Evolutionary conservation across 1,284 basidiomycete species (phyloP), one percentile per base, ranked within the genome.

Genomic region (Leccinum griseonigrum): DNA sequence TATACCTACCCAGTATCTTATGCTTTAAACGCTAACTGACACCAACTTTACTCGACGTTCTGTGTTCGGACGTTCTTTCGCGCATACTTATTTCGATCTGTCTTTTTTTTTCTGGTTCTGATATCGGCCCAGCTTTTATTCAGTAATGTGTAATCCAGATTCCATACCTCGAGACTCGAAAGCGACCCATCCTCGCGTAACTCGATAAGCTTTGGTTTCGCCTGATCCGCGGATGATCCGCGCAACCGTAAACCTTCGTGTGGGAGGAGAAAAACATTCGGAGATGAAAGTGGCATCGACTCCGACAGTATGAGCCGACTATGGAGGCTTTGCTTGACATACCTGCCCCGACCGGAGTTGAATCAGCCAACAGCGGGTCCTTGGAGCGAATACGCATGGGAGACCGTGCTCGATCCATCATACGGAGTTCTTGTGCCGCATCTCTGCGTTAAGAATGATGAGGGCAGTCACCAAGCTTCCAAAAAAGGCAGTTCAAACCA

Each of bases 1-100:
- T 68, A 75, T 71, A 70, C 64, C n/a, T 69, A 76, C 62, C 61
- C 54, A 29, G 28, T 65, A 66, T 68, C 43, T 76, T 75, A 76
- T 75, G 66, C 53, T 54, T 69, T 72, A 75, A 73, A 71, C 55
- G 61, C 64, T 71, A 75, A 72, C 66, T 58, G 63, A 66, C 58
- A 61, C 52, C 51, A 55, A 52, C 32, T 72, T 64, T 66, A 74
- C 64, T 57, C 51, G 60, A 58, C 43, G 58, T 46, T 59, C 54
- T 60, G 62, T 52, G 16, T 59, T 62, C 57, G 43, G 36, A 13
- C 31, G 50, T 61, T 63, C 40, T 58, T 38, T 58, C 54, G 58
- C 51, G 58, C 51, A 52, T 54, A 38, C 59, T 54, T 50, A 38
- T 60, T 54, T 50, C 56, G 56, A 55, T 29, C 28, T 61, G 11